These are phyloP conservation scores for Marchantia paleacea DNA, from an alignment of 225 moss, liverwort and hornwort genomes.

Conservation along the genomic window DNA sequence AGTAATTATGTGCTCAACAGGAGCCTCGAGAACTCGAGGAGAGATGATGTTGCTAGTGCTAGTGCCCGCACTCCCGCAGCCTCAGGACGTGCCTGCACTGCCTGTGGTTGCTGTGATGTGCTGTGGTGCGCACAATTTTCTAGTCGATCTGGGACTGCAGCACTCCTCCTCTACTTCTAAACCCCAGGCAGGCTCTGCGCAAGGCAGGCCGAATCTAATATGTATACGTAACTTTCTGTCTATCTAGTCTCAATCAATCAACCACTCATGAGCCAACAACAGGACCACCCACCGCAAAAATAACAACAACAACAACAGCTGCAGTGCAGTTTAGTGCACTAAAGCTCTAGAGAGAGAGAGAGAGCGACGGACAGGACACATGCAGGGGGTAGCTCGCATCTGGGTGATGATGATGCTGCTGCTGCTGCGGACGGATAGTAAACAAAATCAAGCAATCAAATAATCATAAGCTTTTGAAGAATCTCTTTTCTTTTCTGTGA, in stretches of 20 bases:
- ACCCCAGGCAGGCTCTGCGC: background rate
- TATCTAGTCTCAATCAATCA: background rate
- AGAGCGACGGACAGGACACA: no score
- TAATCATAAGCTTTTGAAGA: no score
- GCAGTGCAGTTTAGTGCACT: background rate
- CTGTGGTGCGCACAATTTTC: background rate
- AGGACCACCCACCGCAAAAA: background rate
- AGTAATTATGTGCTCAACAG: background rate
- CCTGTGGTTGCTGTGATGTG: background rate
- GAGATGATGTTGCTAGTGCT: background rate
- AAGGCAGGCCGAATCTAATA: background rate
- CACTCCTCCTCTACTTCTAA: background rate
- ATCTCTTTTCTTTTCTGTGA: no score
- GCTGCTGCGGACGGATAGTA: no score
- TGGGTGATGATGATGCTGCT: no score
- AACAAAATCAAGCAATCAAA: no score
- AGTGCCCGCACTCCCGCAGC: background rate
- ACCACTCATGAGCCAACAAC: background rate
- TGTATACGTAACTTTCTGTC: background rate
- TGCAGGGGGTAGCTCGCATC: no score
- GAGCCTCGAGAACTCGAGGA: background rate
- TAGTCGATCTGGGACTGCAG: background rate
- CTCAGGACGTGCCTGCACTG: slow-evolving; percentile 6
- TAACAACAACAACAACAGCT: background rate
- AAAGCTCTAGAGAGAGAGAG: no score